A percentile compares a stretch with the other conserved stretches of the same genome.
These are phyloP conservation scores for Trichosanthes truncata DNA, from an alignment of 306 rosid species.

Conservation along the genomic window DNA sequence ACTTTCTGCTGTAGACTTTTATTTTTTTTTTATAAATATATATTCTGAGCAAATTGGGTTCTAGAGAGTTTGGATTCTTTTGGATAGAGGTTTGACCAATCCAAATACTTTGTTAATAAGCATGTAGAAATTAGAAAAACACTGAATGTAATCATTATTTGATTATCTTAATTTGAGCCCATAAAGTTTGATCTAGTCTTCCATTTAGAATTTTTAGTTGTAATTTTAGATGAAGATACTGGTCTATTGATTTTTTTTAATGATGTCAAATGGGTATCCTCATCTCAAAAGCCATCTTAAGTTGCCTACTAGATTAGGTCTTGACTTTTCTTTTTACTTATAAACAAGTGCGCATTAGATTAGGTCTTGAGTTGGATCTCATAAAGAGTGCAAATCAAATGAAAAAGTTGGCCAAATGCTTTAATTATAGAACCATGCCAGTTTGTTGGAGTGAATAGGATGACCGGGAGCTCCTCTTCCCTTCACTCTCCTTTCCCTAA, in stretches of 20 bases:
- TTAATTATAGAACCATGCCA: not conserved
- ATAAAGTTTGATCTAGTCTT: not conserved
- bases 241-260: not conserved
- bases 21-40: not conserved
- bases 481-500: not conserved
- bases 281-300: not conserved
- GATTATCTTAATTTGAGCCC: not conserved
- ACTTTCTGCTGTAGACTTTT: conserved; percentile 2
- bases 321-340: not conserved
- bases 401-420: not conserved
- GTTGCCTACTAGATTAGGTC: not conserved
- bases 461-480: not conserved
- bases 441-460: not conserved
- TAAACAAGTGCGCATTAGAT: not conserved
- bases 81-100: not conserved
- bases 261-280: not conserved
- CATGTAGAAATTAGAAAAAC: conserved; percentile 1
- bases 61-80: not conserved
- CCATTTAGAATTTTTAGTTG: not conserved
- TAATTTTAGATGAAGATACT: not conserved
- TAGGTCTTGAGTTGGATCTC: not conserved
- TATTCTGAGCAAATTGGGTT: not conserved
- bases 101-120: not conserved
- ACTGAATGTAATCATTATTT: not conserved
- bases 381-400: not conserved